Evolutionary conservation across 1,284 basidiomycete genomes (phyloP), one percentile per base, ranked within the genome.

Genomic region (Pseudozyma sp.): DNA sequence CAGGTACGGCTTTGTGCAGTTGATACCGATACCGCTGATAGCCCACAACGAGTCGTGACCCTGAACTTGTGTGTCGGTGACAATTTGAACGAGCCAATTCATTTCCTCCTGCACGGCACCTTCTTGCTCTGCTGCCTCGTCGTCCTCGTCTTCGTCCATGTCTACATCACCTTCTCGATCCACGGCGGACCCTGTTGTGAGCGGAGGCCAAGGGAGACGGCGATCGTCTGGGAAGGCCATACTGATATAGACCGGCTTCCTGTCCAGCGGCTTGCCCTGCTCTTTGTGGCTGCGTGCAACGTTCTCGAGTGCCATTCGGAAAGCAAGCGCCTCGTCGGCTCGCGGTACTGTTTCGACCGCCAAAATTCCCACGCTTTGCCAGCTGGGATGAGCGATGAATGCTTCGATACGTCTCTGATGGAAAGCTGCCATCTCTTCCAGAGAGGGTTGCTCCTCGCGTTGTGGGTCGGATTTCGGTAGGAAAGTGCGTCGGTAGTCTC

Each of bases 301-400:
- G n/a, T 67, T 63, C 31, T 75, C 61, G 24, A 80, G 37, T 1
- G 77, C 80, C 34, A 60, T 47, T 1, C 68, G 60, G 57, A 80
- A 79, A 13, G 78, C 80, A 4, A 64, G 46, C 17, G 75, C 79
- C 49, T 81, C 80, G 49, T 81, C 80, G 3, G 73, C 56, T 19
- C 80, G 65, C 6, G 80, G 80, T 2, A 81, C 65, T 6, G 80
- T 81, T 53, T 81, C 80, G 16, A 81, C 67, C 4, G 80, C 73
- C 13, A 81, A 39, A 5, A 80, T 37, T n/a, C 78, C 80, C 24
- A 81, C 69, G 5, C 62, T 24, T 6, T 55, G 44, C 74, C 77
- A 80, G 52, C 66, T 55, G 3, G 63, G 52, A 17, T 65, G 58
- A 3, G 56, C 51, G 1, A 71, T 47, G 29, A 78, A 75, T 1